Base-by-base conservation (phyloP, 1,284 basidiomycete genomes). In the Peniophora sp. region DNA sequence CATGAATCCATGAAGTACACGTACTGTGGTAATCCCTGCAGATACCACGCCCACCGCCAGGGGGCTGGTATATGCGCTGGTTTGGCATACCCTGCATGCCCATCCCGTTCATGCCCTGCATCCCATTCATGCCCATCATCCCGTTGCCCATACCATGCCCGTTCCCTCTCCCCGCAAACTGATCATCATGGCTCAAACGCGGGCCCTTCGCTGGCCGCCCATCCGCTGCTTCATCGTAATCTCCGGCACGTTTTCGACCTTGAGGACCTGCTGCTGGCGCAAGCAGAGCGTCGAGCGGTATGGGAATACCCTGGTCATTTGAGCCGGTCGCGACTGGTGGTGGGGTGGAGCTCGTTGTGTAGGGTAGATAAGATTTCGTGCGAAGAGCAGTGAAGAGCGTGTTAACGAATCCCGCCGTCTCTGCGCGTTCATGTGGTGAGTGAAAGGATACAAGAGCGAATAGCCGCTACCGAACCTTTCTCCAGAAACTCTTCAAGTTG, bases 401-500 rank as follows among this genome's bases (percentile, higher is more conserved):
- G 59, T 91, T 80, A 53, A 96, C 87, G 65, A 97, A 97, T 45
- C 79, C 63, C 22, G 73, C 56, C 36, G 86, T 83, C 69, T 92
- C 90, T 91, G 69, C 50, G 50, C 27, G 20, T 16, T 34, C 22
- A 27, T 41, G 20, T 47, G 23, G 27, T 36, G 8, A 45, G 43
- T 8, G 36, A 16, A 5, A 34, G 20, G 27, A 46, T 32, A 23
- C 48, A 48, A 47, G 39, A 6, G 55, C 34, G 44, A 38, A n/a
- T n/a, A n/a, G n/a, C 48, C 20, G 47, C 11, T 48, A 14, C 65
- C 75, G 60, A 55, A 89, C 92, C 84, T 70, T 88, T 89, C 69
- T 93, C 93, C 45, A 97, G 77, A 66, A 97, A 97, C 68, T 97
- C 95, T 50, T 87, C 83, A 52, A 97, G 74, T 64, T 97, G 92